Evolutionary conservation across 2,329 filamentous ascomycete genomes (phyloP), one percentile per base, ranked within the genome.

Genomic region (Coleophoma cylindrospora): DNA sequence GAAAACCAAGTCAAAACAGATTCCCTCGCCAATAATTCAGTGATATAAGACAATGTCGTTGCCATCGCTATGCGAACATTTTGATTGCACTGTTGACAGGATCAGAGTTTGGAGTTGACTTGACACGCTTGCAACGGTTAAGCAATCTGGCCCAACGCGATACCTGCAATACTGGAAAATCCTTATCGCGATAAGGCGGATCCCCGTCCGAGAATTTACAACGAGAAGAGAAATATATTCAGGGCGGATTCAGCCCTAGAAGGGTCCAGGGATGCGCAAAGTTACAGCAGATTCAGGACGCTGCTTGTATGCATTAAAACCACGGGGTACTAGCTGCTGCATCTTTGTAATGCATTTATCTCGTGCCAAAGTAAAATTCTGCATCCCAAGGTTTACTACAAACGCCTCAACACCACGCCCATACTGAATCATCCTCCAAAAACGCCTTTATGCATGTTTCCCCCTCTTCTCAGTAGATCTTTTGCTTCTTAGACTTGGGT

Each of bases 401-500:
- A 43, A 46, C 14, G 19, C 43, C 41, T 38, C 22, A 49, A 45
- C 45, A 32, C 37, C 21, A 38, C 9, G 10, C n/a, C 32, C 27
- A 27, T 27, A 27, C 27, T 27, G 27, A 34, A 27, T 34, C 46
- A 45, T 45, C 37, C 13, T 40, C 52, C 54, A 53, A 33, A 52
- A 46, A 52, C 58, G 56, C 43, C 41, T 50, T 34, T 21, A 21
- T 13, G 33, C 43, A 34, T 45, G 27, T 10, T 22, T 44, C 54
- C 62, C 60, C 51, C 58, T 59, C 56, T 62, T 66, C 57, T 60
- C 63, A 34, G 27, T 51, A 36, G 33, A 48, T 67, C 40, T 62
- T 57, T 47, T 61, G 59, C 15, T 48, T 54, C 49, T 54, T 61
- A 3, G 53, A 44, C 40, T 54, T 57, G 32, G 73, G 76, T 61